A percentile compares a stretch with the other conserved stretches of the same genome.
Evolutionary conservation across 2,329 filamentous ascomycete genomes (phyloP).

Genomic region (Arthroderma sp.): DNA sequence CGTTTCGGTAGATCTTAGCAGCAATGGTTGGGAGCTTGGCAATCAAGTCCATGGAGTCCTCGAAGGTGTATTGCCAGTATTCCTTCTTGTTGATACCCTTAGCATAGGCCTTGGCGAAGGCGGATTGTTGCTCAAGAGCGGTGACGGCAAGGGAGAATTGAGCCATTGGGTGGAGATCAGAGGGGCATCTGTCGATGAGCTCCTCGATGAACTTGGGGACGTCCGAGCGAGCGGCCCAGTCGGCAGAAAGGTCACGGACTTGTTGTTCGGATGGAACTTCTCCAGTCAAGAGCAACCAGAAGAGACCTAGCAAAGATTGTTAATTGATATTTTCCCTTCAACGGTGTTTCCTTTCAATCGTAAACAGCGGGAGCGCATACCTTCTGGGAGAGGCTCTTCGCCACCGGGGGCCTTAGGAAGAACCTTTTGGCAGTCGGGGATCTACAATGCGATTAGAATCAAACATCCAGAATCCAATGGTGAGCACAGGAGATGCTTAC

Average conservation of each 20-base stretch:
- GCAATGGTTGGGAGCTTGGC: slow-evolving; percentile 98
- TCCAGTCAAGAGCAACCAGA: slow-evolving; percentile 97
- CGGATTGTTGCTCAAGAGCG: slow-evolving; percentile 94
- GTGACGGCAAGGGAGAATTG: slow-evolving; percentile 97
- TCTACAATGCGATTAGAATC: slow-evolving; percentile 32
- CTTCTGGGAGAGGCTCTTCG: slow-evolving; percentile 93
- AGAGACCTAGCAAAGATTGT: slow-evolving; percentile 52
- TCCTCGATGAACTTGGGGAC: slow-evolving; percentile 98
- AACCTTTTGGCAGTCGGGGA: slow-evolving; percentile 94
- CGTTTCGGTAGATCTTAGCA: slow-evolving; percentile 97
- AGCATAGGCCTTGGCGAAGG: slow-evolving; percentile 96
- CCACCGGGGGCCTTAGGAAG: slow-evolving; percentile 95
- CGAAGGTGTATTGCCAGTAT: slow-evolving; percentile 98
- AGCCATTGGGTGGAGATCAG: slow-evolving; percentile 97
- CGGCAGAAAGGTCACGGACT: slow-evolving; percentile 92
- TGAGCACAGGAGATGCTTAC: slow-evolving; percentile 26
- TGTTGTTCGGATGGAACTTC: slow-evolving; percentile 97
- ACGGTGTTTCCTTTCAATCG: slow-evolving; percentile 6
- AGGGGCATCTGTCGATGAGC: slow-evolving; percentile 98
- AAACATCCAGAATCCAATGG: background rate
- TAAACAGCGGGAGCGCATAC: slow-evolving; percentile 27
- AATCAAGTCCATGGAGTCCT: slow-evolving; percentile 99
- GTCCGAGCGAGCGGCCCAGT: slow-evolving; percentile 96
- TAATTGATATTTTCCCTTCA: too few relatives aligned
- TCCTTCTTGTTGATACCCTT: slow-evolving; percentile 99